Conservation (phyloP, 768 basidiomycete species). For the Hygrophorus russula region DNA sequence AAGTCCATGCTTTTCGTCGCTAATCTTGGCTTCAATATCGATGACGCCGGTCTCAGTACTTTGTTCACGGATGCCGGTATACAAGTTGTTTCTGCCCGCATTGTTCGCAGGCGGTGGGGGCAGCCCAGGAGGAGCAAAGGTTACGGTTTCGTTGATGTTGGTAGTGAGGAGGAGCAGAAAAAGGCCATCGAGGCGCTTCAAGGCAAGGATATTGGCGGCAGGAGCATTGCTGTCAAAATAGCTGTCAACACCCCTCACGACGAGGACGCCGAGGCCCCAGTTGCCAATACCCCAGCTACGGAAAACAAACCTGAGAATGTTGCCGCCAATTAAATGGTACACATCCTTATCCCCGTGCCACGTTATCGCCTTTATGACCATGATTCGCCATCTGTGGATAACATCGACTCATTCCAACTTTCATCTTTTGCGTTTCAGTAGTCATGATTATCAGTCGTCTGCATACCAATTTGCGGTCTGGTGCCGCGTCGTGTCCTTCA, state of each 20-base stretch:
- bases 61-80: constrained; percentile 86
- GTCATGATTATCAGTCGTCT: background rate
- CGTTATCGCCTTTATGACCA: constrained; percentile 5
- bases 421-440: constrained; percentile 2
- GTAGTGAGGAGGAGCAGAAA: constrained; percentile 76
- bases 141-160: constrained; percentile 96
- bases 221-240: constrained; percentile 87
- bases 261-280: constrained; percentile 30
- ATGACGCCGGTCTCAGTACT: constrained; percentile 67
- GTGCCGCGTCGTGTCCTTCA: constrained; percentile 29
- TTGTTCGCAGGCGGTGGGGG: constrained; percentile 80
- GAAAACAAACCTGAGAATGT: background rate
- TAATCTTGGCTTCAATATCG: constrained; percentile 92
- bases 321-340: background rate
- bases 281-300: constrained; percentile 7
- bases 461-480: constrained; percentile 25
- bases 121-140: constrained; percentile 86
- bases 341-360: constrained; percentile 7
- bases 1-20: constrained; percentile 90
- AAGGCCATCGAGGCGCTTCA: constrained; percentile 83
- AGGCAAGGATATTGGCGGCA: constrained; percentile 80
- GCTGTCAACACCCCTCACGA: constrained; percentile 77
- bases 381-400: constrained; percentile 1
- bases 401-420: background rate
- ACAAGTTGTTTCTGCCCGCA: constrained; percentile 73